Base-by-base conservation (phyloP, 306 rosid species). In the Albizia julibrissin region DNA sequence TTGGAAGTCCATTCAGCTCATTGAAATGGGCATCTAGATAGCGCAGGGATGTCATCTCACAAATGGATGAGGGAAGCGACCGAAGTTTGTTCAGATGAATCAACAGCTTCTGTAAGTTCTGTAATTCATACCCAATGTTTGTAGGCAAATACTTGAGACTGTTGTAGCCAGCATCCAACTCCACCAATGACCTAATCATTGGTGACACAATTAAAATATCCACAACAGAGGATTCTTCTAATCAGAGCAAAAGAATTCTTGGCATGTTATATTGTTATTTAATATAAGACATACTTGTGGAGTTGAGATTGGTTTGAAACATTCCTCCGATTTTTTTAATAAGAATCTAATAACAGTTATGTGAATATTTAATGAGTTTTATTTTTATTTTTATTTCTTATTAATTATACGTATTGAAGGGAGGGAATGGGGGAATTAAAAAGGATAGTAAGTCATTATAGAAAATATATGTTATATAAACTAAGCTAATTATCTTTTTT, bases 91-190 rank as follows among this genome's bases (percentile, higher is more conserved):
- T 96, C 69, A 93, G 81, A 37, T 91, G 93, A 76, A 93, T 81
- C 11, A 86, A 79, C 76, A 96, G 98, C 87, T 86, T 91, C 90
- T 86, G 85, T 15, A 96, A 87, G 85, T 91, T 85, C 34, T 83
- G 85, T 79, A 96, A 74, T 79, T 91, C 99, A 72, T 82, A 87
- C 61, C 99, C 99, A 76, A 96, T 86, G 86, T 96, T 92, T 54
- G 99, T 96, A 54, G 99, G 99, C 91, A 96, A 86, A 87, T 93
- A 96, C 27, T 90, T 82, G 72, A 96, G 84, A 80, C 65, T 75
- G 87, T 93, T 93, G 92, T 90, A 96, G 89, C 99, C 89, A 74
- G 77, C 98, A 86, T 96, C 98, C 88, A 96, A 85, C 92, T 92
- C 99, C 82, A 92, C 98, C 89, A 96, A 79, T 76, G 99, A 93